Base-by-base conservation (phyloP, 164 flowering plant genomes). In the Macadamia tetraphylla region DNA sequence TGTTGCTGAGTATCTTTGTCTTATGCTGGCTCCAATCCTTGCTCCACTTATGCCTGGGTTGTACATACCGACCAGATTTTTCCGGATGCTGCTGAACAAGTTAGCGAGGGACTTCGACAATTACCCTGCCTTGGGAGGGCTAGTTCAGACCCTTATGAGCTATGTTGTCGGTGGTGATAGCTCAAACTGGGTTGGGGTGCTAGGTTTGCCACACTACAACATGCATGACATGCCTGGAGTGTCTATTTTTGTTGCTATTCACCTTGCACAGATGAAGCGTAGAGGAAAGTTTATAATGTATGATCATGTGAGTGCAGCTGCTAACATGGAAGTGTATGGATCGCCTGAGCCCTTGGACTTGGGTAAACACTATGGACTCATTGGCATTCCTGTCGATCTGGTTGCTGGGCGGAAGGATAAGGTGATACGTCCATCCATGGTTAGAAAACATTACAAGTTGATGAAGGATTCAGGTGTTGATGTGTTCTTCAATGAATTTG, bases 221-320 rank as follows among this genome's bases (percentile, higher is more conserved):
- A 94, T 92, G 97, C 83, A 94, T 66, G 96, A 94, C 77, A 94
- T 94, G 98, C 99, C 99, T 0, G 99, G 96, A 46, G 87, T 94
- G 29, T 89, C 99, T 11, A 86, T 87, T 69, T 78, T 72, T 12
- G 97, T 89, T 71, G 94, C 88, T 58, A 84, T 77, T 59, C 99
- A 94, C 77, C 83, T 94, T 43, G 97, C 98, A 12, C 99, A 92
- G 81, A 88, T 92, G 82, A 90, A 88, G 78, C 92, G 67, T 13
- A 58, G 86, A 0, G 75, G 81, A 52, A 87, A 79, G 72, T 94
- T 94, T 67, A 72, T 74, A 53, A 89, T 94, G 99, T 94, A 81
- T 49, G 92, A 94, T 71, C 90, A 89, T 67, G 99, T 98, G 35
- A 90, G 80, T 72, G 73, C 81, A 43, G 67, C 77, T 35, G 82